Evolutionary conservation across 2,329 filamentous ascomycete species (phyloP).

Genomic region (Aspergillus puulaauensis): DNA sequence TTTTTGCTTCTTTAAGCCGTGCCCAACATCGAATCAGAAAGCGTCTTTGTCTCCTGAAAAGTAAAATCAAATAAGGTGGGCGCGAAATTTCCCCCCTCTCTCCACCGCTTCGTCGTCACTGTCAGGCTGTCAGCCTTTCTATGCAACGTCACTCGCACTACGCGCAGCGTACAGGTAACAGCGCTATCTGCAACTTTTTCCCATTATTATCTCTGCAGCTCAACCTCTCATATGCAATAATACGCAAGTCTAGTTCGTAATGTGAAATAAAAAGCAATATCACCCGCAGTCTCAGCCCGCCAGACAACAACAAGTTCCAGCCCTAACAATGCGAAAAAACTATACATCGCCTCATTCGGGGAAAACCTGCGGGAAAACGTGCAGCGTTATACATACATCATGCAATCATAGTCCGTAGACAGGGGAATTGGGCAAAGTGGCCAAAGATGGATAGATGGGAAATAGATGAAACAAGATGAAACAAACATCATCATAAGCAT

Average conservation of each 20-base stretch:
- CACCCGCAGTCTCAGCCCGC: background rate
- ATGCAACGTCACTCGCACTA: background rate
- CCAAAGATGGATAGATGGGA: slow-evolving; percentile 8
- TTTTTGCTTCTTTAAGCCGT: slow-evolving; percentile 6
- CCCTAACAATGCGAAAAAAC: slow-evolving; percentile 20
- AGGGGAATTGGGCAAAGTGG: slow-evolving; percentile 15
- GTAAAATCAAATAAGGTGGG: background rate
- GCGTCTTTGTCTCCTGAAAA: background rate
- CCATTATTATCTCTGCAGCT: background rate
- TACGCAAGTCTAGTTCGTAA: slow-evolving; percentile 12
- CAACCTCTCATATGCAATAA: slow-evolving; percentile 12
- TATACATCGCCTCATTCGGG: slow-evolving; percentile 22
- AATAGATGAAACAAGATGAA: slow-evolving; percentile 20
- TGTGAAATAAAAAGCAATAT: slow-evolving; percentile 7
- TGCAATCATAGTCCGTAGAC: slow-evolving; percentile 34
- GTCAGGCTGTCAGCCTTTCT: too few species aligned
- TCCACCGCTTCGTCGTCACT: background rate
- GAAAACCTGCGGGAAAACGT: slow-evolving; percentile 17
- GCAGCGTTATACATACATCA: slow-evolving; percentile 38
- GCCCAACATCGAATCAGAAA: slow-evolving; percentile 2
- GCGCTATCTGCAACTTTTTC: slow-evolving; percentile 1
- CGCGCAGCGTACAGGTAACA: background rate
- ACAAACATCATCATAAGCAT: slow-evolving; percentile 20
- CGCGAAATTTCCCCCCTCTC: background rate
- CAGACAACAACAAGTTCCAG: slow-evolving; percentile 12